A percentile compares a stretch with the other conserved stretches of the same genome.
Evolutionary conservation across 2,329 filamentous ascomycete genomes (phyloP).

Genomic region (Pseudogymnoascus sp.): DNA sequence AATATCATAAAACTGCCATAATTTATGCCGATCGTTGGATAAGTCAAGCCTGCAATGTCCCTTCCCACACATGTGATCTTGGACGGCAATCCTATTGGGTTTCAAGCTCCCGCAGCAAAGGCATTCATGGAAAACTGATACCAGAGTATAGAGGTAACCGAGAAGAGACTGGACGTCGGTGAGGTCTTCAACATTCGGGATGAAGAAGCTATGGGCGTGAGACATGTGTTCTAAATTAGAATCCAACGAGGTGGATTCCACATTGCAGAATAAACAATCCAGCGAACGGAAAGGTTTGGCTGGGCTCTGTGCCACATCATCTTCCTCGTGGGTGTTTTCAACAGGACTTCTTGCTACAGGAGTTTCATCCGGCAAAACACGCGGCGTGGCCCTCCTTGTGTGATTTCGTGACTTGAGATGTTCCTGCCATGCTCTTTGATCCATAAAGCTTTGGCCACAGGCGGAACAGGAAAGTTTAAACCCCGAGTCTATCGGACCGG

Average conservation of each 20-base stretch:
- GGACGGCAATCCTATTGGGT: constrained; percentile 37
- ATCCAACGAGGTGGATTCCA: constrained; percentile 26
- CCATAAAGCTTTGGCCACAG: not conserved
- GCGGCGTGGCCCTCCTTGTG: constrained; percentile 1
- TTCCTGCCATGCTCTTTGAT: constrained; percentile 15
- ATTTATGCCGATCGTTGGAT: constrained; percentile 31
- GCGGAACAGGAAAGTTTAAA: not conserved
- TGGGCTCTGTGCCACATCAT: not conserved
- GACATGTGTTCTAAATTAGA: constrained; percentile 43
- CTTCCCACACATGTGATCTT: constrained; percentile 45
- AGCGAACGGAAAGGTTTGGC: constrained; percentile 22
- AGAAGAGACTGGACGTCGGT: constrained; percentile 43
- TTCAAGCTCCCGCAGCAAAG: constrained; percentile 42
- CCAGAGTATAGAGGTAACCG: constrained; percentile 41
- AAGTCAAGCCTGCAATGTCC: constrained; percentile 41
- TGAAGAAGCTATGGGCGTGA: constrained; percentile 39
- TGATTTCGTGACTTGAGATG: constrained; percentile 18
- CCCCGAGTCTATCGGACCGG: not conserved
- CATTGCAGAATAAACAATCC: constrained; percentile 39
- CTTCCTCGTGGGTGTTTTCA: not conserved
- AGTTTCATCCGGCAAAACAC: not conserved
- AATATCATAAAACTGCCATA: constrained; percentile 37
- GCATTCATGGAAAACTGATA: constrained; percentile 43
- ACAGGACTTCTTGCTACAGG: not conserved
- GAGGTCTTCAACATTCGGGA: constrained; percentile 35